A percentile compares a stretch with the other conserved stretches of the same genome.
Conservation (phyloP, 257 asterid species). For the Knoxia roxburghii region DNA sequence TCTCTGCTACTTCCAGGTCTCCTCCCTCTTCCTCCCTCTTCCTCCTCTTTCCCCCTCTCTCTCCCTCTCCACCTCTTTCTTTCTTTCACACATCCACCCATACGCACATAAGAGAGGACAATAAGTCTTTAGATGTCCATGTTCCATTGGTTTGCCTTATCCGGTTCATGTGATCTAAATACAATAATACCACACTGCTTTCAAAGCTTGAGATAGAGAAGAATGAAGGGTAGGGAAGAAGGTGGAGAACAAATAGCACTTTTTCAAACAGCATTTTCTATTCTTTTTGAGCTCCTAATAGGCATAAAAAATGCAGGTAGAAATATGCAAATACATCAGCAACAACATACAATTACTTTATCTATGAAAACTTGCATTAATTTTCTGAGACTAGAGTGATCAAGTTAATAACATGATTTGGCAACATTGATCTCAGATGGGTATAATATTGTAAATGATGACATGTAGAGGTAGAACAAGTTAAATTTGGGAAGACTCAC, state of each 20-base stretch:
- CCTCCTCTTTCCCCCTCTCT: too few relatives aligned
- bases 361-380: neutral
- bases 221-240: neutral
- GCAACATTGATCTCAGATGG: neutral
- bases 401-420: neutral
- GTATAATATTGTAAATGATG: neutral
- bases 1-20: too few relatives aligned
- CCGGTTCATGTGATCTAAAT: neutral
- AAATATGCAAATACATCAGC: neutral
- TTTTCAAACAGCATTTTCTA: neutral
- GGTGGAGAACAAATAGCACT: neutral
- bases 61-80: neutral
- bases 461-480: neutral
- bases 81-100: neutral
- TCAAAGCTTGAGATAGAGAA: neutral
- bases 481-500: constrained; percentile 44
- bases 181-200: too few relatives aligned
- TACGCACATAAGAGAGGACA: neutral
- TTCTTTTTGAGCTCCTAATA: neutral
- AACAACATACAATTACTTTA: neutral
- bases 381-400: neutral
- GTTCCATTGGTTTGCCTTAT: neutral
- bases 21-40: too few relatives aligned
- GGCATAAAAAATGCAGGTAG: too few relatives aligned
- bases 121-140: neutral